Conservation (phyloP, 768 basidiomycete species). For the Clathrus columnatus region DNA sequence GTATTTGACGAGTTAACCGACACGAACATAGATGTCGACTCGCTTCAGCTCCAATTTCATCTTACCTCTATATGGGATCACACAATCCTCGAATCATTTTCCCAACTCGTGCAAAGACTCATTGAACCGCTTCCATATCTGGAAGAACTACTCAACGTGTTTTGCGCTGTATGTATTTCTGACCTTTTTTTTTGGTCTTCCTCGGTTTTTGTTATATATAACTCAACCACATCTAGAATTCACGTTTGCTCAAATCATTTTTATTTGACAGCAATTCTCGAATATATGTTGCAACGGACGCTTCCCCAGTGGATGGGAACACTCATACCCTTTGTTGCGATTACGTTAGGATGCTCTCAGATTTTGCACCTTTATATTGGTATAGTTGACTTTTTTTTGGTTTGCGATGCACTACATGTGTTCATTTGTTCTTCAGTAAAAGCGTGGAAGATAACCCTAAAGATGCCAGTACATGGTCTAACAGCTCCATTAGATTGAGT, state of each 20-base stretch:
- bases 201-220: no score
- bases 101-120: constrained; percentile 78
- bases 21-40: constrained; percentile 61
- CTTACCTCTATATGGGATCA: constrained; percentile 93
- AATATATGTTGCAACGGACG: constrained; percentile 89
- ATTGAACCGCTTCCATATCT: constrained; percentile 78
- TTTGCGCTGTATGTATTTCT: constrained; percentile 51
- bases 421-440: background rate
- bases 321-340: constrained; percentile 88
- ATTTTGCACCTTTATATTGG: constrained; percentile 84
- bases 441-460: constrained; percentile 15
- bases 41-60: constrained; percentile 76
- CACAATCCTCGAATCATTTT: constrained; percentile 86
- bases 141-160: constrained; percentile 81
- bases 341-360: constrained; percentile 78
- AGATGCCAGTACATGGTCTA: constrained; percentile 5
- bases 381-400: constrained; percentile 26
- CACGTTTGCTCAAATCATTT: constrained; percentile 89
- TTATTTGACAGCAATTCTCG: constrained; percentile 81
- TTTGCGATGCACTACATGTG: background rate
- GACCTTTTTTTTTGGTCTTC: background rate
- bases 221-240: constrained; percentile 46
- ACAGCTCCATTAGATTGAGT: constrained; percentile 32
- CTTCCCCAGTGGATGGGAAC: constrained; percentile 80
- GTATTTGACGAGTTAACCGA: constrained; percentile 77